Evolutionary conservation across 2,329 filamentous ascomycete species (phyloP).

Genomic region (Zymoseptoria crescenta): DNA sequence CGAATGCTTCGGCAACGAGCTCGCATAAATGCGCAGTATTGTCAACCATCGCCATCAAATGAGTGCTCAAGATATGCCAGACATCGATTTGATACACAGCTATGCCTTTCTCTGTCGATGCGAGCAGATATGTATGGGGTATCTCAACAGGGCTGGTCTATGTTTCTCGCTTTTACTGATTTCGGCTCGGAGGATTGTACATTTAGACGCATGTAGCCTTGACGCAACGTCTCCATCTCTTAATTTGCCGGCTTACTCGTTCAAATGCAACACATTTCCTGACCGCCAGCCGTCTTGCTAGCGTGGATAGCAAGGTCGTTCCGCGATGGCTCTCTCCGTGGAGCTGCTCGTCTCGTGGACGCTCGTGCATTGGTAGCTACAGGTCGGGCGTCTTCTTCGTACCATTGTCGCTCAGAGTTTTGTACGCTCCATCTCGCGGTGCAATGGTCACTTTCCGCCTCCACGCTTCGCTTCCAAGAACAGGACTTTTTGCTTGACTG

Average conservation of each 20-base stretch:
- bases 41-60: neutral
- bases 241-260: neutral
- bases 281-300: no score
- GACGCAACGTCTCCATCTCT: neutral
- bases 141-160: neutral
- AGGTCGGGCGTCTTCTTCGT: neutral
- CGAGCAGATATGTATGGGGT: neutral
- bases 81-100: neutral
- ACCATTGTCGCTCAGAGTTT: neutral
- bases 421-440: neutral
- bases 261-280: neutral
- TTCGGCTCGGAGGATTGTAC: neutral
- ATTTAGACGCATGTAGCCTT: neutral
- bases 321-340: neutral
- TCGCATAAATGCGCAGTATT: slow-evolving; percentile 1
- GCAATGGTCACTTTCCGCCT: slow-evolving; percentile 41
- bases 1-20: slow-evolving; percentile 22
- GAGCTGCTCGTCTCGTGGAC: neutral
- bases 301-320: neutral
- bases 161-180: neutral
- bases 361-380: neutral
- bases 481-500: slow-evolving; percentile 89
- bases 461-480: slow-evolving; percentile 84
- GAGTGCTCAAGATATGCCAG: neutral
- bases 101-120: neutral